phyloP scores from a whole-genome alignment of 2,329 filamentous ascomycete genomes.

The Aspergillus pseudonomiae region DNA sequence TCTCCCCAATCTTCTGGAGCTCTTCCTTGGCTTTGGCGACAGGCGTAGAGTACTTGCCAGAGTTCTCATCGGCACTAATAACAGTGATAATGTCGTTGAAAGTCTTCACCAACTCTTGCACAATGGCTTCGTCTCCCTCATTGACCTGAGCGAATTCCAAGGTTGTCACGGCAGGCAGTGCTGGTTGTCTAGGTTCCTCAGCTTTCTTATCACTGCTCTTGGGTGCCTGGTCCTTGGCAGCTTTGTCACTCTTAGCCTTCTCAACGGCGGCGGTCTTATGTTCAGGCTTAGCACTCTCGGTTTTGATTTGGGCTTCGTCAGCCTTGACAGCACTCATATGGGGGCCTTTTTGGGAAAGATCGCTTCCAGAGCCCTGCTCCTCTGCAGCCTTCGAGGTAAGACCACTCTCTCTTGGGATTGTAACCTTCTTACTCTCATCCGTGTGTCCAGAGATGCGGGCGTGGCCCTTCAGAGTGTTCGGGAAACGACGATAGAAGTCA shows the following conservation, averaged over 20 bases:
- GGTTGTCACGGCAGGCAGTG: slow-evolving; percentile 58
- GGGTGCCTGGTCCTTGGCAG: slow-evolving; percentile 33
- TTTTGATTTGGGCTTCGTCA: slow-evolving; percentile 31
- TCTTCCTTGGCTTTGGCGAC: slow-evolving; percentile 86
- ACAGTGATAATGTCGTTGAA: slow-evolving; percentile 95
- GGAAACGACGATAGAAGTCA: slow-evolving; percentile 87
- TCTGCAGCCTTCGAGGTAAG: slow-evolving; percentile 78
- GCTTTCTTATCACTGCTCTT: slow-evolving; percentile 26
- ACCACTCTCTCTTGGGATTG: slow-evolving; percentile 82
- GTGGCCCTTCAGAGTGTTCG: slow-evolving; percentile 54
- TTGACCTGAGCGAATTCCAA: slow-evolving; percentile 78
- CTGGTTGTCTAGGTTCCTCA: slow-evolving; percentile 43
- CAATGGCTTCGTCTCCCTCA: slow-evolving; percentile 79
- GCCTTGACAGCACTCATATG: slow-evolving; percentile 49
- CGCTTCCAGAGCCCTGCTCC: slow-evolving; percentile 60
- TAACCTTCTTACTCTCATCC: slow-evolving; percentile 71
- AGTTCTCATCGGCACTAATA: slow-evolving; percentile 82
- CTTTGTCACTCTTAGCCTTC: slow-evolving; percentile 36
- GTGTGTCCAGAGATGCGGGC: slow-evolving; percentile 38
- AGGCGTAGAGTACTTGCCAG: slow-evolving; percentile 74
- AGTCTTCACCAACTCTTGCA: slow-evolving; percentile 92
- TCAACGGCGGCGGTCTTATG: slow-evolving; percentile 30
- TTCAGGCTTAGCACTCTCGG: slow-evolving; percentile 31
- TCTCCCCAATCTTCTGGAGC: slow-evolving; percentile 73
- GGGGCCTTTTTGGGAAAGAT: slow-evolving; percentile 55